Base-by-base conservation (phyloP, 805 yeast genomes). In the Starmerella floricola region DNA sequence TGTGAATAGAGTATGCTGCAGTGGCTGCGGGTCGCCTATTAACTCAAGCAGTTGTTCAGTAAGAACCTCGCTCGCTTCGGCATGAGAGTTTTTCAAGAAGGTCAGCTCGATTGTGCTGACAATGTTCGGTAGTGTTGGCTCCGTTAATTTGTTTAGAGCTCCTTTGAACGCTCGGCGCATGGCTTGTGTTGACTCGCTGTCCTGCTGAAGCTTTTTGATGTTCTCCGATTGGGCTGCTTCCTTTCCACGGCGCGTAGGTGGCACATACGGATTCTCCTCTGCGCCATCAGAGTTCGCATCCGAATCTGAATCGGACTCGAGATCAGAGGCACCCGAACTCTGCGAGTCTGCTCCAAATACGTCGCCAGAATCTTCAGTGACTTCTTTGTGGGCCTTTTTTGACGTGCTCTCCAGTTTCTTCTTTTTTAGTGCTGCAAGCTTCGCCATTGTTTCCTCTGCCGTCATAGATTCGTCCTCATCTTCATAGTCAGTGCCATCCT, bases 131-230 rank as follows among this genome's bases (percentile, higher is more conserved):
- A 87, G 66, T 48, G 87, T 91, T 1, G 93, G 76, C 53, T 88
- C 97, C 1, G 95, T 81, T n/a, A 91, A 68, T 59, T 77, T 79
- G 59, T 91, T 91, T 54, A 91, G 65, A 1, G 85, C 76, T 45
- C 96, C 87, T 54, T 86, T 91, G 36, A 87, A 71, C 4, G 74
- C 63, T 52, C 76, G 74, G 41, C 71, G 70, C 29, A 87, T 62
- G 29, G 67, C 32, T 15, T 18, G 32, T 3, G 29, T 33, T 12
- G 42, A 42, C 15, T 71, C 2, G 64, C 38, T 6, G 66, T 56
- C 41, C 10, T 11, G 4, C n/a, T 31, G 15, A 8, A 13, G 18
- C 10, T 70, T 75, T 45, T 71, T 74, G 17, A 72, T n/a, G n/a
- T n/a, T 63, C 20, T 67, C 67, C 12, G 24, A n/a, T 15, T 13